phyloP scores from a whole-genome alignment of 192 early-diverging fungal genomes.

The Podila epigama region DNA sequence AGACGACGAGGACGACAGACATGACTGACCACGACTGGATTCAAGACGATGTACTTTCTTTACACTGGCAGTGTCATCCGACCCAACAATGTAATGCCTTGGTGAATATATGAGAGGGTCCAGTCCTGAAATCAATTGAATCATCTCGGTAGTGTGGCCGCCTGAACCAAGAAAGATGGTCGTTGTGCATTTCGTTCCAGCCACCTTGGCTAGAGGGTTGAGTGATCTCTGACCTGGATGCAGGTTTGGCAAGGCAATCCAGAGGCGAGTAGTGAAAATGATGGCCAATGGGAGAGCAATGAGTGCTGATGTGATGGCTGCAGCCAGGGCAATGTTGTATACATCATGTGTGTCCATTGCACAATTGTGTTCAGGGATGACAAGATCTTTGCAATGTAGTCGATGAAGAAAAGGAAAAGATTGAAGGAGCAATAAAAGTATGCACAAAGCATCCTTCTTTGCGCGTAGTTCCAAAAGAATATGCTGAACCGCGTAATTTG shows the following conservation, averaged over 20 bases:
- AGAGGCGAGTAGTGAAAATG: conserved; percentile 6
- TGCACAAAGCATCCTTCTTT: no score
- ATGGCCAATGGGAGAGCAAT: conserved; percentile 10
- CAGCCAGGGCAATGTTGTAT: conserved; percentile 7
- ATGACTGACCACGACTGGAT: conserved; percentile 11
- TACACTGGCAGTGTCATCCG: conserved; percentile 67
- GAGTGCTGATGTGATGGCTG: conserved; percentile 7
- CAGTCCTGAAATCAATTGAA: conserved; percentile 70
- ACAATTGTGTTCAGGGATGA: neutral
- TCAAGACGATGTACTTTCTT: conserved; percentile 64
- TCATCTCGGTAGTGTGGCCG: conserved; percentile 95
- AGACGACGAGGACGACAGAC: neutral
- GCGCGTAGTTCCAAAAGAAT: no score
- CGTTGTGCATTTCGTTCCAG: conserved; percentile 3
- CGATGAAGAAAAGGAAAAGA: no score
- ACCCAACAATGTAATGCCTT: conserved; percentile 78
- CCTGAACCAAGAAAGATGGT: conserved; percentile 57
- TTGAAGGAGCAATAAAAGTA: no score
- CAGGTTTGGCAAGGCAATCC: conserved; percentile 47
- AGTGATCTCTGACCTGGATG: conserved; percentile 40
- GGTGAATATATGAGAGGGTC: conserved; percentile 63
- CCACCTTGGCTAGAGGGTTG: neutral
- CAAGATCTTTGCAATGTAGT: neutral
- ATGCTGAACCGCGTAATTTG: no score
- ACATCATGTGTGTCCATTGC: conserved; percentile 12